Evolutionary conservation across 1,139 yeast species (phyloP).

Genomic region (Saccharomyces pastorianus): DNA sequence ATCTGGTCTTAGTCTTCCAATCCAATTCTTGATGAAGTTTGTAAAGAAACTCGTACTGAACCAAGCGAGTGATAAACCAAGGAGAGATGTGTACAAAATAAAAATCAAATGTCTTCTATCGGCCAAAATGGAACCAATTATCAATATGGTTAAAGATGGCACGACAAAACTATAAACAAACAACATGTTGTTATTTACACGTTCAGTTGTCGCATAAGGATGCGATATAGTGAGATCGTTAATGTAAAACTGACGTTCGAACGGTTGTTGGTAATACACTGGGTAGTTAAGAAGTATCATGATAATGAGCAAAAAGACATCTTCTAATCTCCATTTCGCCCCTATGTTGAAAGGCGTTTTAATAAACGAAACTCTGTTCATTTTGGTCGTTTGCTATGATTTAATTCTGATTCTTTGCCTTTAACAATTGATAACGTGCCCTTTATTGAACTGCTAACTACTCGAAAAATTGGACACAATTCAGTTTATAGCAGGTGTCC

Average conservation of each 20-base stretch:
- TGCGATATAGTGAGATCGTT: constrained; percentile 55
- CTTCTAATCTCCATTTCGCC: constrained; percentile 54
- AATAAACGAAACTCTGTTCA: background rate
- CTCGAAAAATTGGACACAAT: background rate
- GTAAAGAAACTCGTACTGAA: constrained; percentile 52
- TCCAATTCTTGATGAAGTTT: constrained; percentile 59
- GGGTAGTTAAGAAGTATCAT: constrained; percentile 40
- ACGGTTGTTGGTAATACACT: constrained; percentile 46
- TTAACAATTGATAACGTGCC: background rate
- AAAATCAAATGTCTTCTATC: constrained; percentile 37
- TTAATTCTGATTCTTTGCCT: background rate
- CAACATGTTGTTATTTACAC: constrained; percentile 42
- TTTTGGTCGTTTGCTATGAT: background rate
- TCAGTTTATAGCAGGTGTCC: background rate
- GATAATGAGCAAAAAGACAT: constrained; percentile 39
- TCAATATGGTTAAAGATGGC: constrained; percentile 36
- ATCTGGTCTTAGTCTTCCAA: constrained; percentile 76
- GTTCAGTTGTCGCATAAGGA: constrained; percentile 60
- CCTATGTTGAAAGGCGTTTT: constrained; percentile 5
- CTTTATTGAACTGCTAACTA: background rate
- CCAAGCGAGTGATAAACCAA: constrained; percentile 48
- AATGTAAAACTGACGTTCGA: constrained; percentile 60
- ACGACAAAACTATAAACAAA: constrained; percentile 36
- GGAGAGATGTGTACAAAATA: constrained; percentile 41
- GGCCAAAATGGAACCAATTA: constrained; percentile 33